These are phyloP conservation scores for Paraphoma chrysanthemicola DNA, from an alignment of 2,329 filamentous ascomycete genomes.

Conservation along the genomic window DNA sequence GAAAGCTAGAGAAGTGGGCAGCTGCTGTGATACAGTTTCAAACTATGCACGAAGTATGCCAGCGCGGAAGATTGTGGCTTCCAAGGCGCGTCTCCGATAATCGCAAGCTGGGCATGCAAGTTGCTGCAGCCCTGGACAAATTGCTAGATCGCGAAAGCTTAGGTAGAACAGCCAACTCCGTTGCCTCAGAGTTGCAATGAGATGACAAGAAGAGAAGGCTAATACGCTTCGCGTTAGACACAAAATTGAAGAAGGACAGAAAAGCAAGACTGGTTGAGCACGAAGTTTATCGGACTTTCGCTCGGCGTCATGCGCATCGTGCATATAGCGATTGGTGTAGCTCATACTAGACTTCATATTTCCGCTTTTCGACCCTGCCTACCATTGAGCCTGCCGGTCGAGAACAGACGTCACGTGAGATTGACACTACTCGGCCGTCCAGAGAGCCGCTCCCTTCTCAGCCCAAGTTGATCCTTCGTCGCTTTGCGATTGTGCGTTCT, in stretches of 20 bases:
- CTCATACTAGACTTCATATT: not conserved
- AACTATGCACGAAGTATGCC: not conserved
- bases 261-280: too few species aligned
- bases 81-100: constrained; percentile 2
- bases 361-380: not conserved
- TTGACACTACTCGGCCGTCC: constrained; percentile 7
- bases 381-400: too few species aligned
- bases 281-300: too few species aligned
- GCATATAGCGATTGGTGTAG: too few species aligned
- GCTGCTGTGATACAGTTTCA: not conserved
- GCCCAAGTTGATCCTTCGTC: not conserved
- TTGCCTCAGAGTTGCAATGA: not conserved
- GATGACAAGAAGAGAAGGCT: not conserved
- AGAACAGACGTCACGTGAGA: too few species aligned
- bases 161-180: not conserved
- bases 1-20: not conserved
- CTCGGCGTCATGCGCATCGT: too few species aligned
- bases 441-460: constrained; percentile 11
- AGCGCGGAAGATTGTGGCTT: not conserved
- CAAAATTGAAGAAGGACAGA: too few species aligned
- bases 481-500: not conserved
- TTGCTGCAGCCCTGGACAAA: constrained; percentile 8
- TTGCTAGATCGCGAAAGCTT: not conserved
- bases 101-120: constrained; percentile 1
- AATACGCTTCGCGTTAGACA: not conserved